Conservation (phyloP, 2,329 filamentous ascomycete species). For the Trichophyton schoenleinii region DNA sequence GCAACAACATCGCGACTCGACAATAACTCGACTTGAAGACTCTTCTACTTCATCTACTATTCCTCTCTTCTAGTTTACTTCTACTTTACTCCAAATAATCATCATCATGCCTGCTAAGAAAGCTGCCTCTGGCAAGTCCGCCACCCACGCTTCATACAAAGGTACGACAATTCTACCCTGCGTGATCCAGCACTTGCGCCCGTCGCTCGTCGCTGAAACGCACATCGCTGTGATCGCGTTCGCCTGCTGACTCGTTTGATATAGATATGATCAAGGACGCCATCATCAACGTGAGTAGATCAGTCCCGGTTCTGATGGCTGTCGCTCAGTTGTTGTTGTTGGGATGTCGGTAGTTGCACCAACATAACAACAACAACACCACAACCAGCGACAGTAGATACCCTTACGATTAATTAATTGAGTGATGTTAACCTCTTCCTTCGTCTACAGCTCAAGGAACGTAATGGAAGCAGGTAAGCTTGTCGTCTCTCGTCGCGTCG, state of each 20-base stretch:
- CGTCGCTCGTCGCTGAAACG: conserved; percentile 33
- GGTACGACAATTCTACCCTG: conserved; percentile 35
- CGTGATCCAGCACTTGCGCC: conserved; percentile 13
- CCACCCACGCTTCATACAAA: conserved; percentile 53
- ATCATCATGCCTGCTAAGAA: conserved; percentile 55
- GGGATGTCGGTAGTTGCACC: too few relatives aligned
- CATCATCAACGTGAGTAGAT: conserved; percentile 55
- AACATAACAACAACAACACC: background rate
- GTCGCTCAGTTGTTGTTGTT: background rate
- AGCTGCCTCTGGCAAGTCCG: conserved; percentile 38
- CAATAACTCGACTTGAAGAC: background rate
- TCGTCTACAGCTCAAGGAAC: conserved; percentile 51
- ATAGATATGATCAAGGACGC: conserved; percentile 63
- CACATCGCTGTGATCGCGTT: conserved; percentile 38
- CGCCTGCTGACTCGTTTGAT: conserved; percentile 39
- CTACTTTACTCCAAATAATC: background rate
- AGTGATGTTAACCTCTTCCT: conserved; percentile 33
- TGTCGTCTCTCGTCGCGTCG: conserved; percentile 25
- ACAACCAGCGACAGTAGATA: background rate
- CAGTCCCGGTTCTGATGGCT: conserved; percentile 14
- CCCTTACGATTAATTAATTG: background rate
- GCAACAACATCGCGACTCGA: background rate
- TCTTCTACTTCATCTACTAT: background rate
- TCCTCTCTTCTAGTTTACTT: conserved; percentile 12
- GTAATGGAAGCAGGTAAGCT: conserved; percentile 53